phyloP scores from a whole-genome alignment of 2,329 filamentous ascomycete genomes.

The Claviceps purpurea region DNA sequence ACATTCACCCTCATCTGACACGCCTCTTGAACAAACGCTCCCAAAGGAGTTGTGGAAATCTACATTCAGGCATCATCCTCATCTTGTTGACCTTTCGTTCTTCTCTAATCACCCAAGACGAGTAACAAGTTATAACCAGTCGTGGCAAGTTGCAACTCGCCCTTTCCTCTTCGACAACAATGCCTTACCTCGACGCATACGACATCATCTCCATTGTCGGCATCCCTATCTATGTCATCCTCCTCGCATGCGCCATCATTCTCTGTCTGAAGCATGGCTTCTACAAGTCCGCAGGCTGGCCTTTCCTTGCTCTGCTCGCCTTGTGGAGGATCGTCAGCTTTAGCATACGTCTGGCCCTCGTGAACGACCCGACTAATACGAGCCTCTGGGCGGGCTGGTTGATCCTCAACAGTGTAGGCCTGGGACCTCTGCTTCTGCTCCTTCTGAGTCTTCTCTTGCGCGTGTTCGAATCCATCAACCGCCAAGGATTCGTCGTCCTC shows the following conservation, averaged over 20 bases:
- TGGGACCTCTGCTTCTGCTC: slow-evolving; percentile 33
- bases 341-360: slow-evolving; percentile 25
- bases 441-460: slow-evolving; percentile 18
- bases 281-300: neutral
- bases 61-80: neutral
- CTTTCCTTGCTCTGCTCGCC: slow-evolving; percentile 39
- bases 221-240: slow-evolving; percentile 16
- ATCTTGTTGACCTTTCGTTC: neutral
- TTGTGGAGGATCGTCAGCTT: slow-evolving; percentile 44
- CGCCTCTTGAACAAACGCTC: neutral
- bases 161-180: slow-evolving; percentile 1
- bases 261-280: slow-evolving; percentile 30
- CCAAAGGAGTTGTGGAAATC: neutral
- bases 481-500: slow-evolving; percentile 18
- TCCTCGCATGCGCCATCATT: slow-evolving; percentile 16
- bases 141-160: neutral
- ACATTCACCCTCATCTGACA: neutral
- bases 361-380: slow-evolving; percentile 36
- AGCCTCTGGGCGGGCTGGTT: slow-evolving; percentile 21
- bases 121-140: neutral
- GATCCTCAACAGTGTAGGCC: slow-evolving; percentile 18
- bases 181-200: slow-evolving; percentile 14
- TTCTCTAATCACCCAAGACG: neutral
- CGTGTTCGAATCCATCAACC: slow-evolving; percentile 34
- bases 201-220: slow-evolving; percentile 21